Evolutionary conservation across 1,284 basidiomycete genomes (phyloP), one percentile per base, ranked within the genome.

Genomic region (Puccinia polysora): DNA sequence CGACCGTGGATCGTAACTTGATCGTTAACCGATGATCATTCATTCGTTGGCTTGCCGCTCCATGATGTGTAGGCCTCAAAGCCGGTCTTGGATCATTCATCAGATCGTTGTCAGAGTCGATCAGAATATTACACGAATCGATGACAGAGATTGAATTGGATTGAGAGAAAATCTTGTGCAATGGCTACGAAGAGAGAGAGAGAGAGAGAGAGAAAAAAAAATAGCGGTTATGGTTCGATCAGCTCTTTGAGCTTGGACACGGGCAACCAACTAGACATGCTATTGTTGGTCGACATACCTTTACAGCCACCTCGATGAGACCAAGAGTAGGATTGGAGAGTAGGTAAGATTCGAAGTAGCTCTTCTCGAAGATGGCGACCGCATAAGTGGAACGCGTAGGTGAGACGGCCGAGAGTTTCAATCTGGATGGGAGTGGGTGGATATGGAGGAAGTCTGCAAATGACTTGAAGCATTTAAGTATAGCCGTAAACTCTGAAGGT

Each of bases 341-440:
- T 28, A 49, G 25, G 53, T 70, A 70, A 25, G 40, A n/a, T 18
- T 70, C 58, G 36, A 70, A 70, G 47, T 56, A 70, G 38, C 56
- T 50, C 5, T 49, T 32, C 38, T 70, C 55, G 36, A 60, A 58
- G 7, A 62, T 32, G 56, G 58, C 58, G n/a, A 70, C 32, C 7
- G 68, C 68, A 53, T 60, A 62, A 36, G 68, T 53, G 1, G 68
- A 70, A 10, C 68, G 58, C 12, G 68, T 70, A 25, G 58, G 56
- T 5, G 68, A 70, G 58, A 70, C 68, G 23, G 68, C 68, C 4
- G 68, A 70, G 15, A 70, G 30, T 38, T 70, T 70, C 10, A 70
- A 38, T 38, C 58, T n/a, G 20, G 25, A 28, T 12, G 40, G 55
- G 2, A 38, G 32, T 2, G 68, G 32, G 38, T 70, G 55, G 34